A percentile compares a stretch with the other conserved stretches of the same genome.
These are phyloP conservation scores for Begonia peltatifolia DNA, from an alignment of 306 rosid genomes.

Conservation along the genomic window DNA sequence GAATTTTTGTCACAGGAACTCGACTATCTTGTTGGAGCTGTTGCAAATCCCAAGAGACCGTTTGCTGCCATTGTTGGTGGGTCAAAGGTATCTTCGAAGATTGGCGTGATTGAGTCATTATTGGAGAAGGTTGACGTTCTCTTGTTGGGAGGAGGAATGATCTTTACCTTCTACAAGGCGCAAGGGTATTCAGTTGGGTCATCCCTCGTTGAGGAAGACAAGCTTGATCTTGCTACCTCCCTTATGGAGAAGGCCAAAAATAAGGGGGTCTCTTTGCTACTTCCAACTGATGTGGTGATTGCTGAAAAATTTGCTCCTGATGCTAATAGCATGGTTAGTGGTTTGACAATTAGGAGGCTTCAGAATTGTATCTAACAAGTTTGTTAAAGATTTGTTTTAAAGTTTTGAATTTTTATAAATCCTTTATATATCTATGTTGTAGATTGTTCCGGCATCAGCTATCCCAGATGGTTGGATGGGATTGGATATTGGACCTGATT, in stretches of 20 bases:
- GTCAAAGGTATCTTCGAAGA: constrained; percentile 84
- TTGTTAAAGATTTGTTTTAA: neutral
- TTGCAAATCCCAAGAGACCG: constrained; percentile 81
- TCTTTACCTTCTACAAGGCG: constrained; percentile 89
- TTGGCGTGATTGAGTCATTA: constrained; percentile 86
- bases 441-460: constrained; percentile 68
- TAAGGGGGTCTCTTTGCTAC: constrained; percentile 74
- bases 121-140: constrained; percentile 69
- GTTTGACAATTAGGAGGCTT: neutral
- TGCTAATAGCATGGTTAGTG: constrained; percentile 70
- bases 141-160: constrained; percentile 88
- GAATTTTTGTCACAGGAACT: constrained; percentile 49
- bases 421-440: constrained; percentile 1
- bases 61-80: constrained; percentile 97
- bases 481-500: constrained; percentile 90
- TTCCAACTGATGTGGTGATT: constrained; percentile 77
- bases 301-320: constrained; percentile 89
- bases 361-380: no score
- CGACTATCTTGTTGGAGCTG: constrained; percentile 84
- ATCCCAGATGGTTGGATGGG: constrained; percentile 99
- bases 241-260: constrained; percentile 75
- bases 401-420: neutral
- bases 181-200: constrained; percentile 77
- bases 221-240: constrained; percentile 57
- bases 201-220: constrained; percentile 87